These are phyloP conservation scores for Phytophthora hibernalis DNA, from an alignment of 352 stramenopile genomes.

Conservation along the genomic window DNA sequence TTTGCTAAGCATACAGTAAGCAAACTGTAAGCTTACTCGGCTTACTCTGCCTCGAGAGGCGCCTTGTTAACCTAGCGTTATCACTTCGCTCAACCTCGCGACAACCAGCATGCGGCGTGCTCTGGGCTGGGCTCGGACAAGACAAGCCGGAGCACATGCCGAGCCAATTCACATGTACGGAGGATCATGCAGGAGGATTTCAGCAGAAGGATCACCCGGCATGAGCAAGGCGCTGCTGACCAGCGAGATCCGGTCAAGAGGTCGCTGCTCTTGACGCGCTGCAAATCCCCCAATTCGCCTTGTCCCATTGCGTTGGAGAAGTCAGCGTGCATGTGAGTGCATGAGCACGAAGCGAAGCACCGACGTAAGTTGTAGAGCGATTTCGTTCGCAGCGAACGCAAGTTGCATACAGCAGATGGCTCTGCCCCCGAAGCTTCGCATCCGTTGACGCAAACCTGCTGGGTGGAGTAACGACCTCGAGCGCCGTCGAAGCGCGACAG, in stretches of 20 bases:
- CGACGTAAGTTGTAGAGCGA: not conserved
- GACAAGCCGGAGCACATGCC: not conserved
- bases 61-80: no score
- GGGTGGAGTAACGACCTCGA: not conserved
- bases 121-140: no score
- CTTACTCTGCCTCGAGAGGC: not conserved
- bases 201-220: conserved; percentile 8
- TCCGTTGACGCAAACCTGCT: not conserved
- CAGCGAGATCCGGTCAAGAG: conserved; percentile 27
- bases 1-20: conserved; percentile 3
- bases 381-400: conserved; percentile 35
- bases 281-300: conserved; percentile 11
- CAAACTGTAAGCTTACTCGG: no score
- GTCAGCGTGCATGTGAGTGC: conserved; percentile 13
- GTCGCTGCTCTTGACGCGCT: conserved; percentile 4
- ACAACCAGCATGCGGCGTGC: no score
- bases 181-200: conserved; percentile 24
- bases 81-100: no score
- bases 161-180: conserved; percentile 10
- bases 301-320: conserved; percentile 29
- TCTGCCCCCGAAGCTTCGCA: not conserved
- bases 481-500: conserved; percentile 22
- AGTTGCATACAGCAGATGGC: not conserved
- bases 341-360: no score
- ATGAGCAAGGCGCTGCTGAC: conserved; percentile 3